phyloP scores from a whole-genome alignment of 768 basidiomycete species.

The Lepiota brunneoincarnata region DNA sequence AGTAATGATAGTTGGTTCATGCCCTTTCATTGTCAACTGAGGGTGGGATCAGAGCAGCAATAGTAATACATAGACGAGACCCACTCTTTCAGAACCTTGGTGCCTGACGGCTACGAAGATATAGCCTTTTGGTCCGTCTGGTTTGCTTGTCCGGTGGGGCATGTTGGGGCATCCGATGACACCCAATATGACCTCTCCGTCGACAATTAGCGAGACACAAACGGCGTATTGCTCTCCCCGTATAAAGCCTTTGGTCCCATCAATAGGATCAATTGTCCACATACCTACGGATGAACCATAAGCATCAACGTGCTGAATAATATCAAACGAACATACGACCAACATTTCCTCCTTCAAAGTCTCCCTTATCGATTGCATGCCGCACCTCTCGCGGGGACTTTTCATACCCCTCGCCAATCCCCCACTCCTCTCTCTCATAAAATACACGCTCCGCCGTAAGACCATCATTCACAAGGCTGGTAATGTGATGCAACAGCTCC shows the following conservation, averaged over 20 bases:
- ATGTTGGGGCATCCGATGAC: constrained; percentile 95
- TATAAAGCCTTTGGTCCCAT: constrained; percentile 92
- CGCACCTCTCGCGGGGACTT: constrained; percentile 61
- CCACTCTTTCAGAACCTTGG: constrained; percentile 54
- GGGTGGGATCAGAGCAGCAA: neutral
- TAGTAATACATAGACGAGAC: neutral
- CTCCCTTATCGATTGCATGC: constrained; percentile 85
- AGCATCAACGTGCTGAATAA: constrained; percentile 2
- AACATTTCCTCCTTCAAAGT: constrained; percentile 60
- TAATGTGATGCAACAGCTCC: constrained; percentile 60
- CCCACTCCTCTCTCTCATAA: constrained; percentile 69
- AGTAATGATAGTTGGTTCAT: constrained; percentile 34
- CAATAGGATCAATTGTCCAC: constrained; percentile 89
- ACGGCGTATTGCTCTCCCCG: constrained; percentile 93
- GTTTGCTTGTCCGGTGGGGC: constrained; percentile 48
- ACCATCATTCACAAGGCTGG: constrained; percentile 80
- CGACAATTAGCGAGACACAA: constrained; percentile 80
- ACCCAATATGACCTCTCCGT: constrained; percentile 76
- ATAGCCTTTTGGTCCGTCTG: constrained; percentile 67
- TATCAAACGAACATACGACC: constrained; percentile 58
- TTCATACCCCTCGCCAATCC: constrained; percentile 58
- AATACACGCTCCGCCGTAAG: constrained; percentile 50
- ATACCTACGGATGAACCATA: constrained; percentile 45
- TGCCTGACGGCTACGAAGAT: constrained; percentile 87
- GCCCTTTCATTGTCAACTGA: constrained; percentile 53